phyloP scores from a whole-genome alignment of 768 basidiomycete species.

The Russula olivacea region DNA sequence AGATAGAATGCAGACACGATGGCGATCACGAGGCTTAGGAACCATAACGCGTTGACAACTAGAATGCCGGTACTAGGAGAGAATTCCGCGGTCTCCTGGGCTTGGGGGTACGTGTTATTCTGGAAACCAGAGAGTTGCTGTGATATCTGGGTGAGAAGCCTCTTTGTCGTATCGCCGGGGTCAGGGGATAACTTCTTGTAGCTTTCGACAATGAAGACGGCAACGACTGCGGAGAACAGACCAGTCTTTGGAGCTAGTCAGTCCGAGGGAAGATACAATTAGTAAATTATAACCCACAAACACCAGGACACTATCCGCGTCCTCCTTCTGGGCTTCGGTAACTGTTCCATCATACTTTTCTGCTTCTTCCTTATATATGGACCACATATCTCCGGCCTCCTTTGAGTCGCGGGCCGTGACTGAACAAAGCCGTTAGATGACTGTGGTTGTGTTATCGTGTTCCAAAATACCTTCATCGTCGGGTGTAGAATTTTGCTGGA shows the following conservation, averaged over 20 bases:
- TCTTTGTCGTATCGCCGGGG: background rate
- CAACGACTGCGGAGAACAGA: conserved; percentile 26
- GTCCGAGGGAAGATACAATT: no score
- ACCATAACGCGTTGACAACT: conserved; percentile 18
- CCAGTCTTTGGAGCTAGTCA: conserved; percentile 22
- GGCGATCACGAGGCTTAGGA: conserved; percentile 12
- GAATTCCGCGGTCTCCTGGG: background rate
- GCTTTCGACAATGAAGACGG: conserved; percentile 24
- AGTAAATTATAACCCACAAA: conserved; percentile 12
- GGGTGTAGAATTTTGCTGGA: background rate
- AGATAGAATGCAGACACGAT: conserved; percentile 16
- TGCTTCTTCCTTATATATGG: conserved; percentile 4
- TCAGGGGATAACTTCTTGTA: conserved; percentile 22
- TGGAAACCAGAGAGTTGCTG: conserved; percentile 8
- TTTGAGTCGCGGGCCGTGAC: background rate
- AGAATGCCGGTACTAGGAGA: background rate
- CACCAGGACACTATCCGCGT: conserved; percentile 15
- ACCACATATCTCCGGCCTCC: conserved; percentile 13
- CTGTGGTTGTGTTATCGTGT: no score
- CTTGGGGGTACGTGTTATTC: background rate
- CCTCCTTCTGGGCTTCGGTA: conserved; percentile 3
- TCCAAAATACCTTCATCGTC: background rate
- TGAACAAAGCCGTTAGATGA: background rate
- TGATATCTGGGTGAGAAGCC: conserved; percentile 11
- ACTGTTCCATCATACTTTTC: conserved; percentile 4